Evolutionary conservation across 768 basidiomycete species (phyloP).

Genomic region (Boletus sensibilis): DNA sequence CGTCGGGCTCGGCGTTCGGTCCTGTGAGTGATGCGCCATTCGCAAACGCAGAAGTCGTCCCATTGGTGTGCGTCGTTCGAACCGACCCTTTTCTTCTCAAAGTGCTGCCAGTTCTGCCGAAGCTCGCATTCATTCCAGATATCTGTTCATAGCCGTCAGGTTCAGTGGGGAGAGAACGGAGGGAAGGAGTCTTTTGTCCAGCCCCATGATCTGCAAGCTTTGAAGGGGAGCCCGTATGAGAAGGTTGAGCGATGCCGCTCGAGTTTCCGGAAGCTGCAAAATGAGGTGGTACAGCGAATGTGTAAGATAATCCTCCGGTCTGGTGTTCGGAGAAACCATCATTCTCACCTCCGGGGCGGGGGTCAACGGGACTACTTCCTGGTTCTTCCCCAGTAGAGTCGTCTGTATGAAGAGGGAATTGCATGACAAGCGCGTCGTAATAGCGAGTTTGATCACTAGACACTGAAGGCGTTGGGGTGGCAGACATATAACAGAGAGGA

Average conservation of each 20-base stretch:
- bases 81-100: slow-evolving; percentile 23
- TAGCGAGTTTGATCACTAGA: slow-evolving; percentile 40
- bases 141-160: slow-evolving; percentile 4
- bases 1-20: slow-evolving; percentile 42
- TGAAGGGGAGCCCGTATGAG: not conserved
- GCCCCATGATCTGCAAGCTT: not conserved
- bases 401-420: slow-evolving; percentile 4
- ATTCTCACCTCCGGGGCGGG: slow-evolving; percentile 4
- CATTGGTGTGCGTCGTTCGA: slow-evolving; percentile 19
- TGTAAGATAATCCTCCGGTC: not conserved
- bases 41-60: slow-evolving; percentile 40
- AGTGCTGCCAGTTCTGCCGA: not conserved
- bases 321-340: not conserved
- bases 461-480: slow-evolving; percentile 11
- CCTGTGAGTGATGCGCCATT: slow-evolving; percentile 55
- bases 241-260: not conserved
- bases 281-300: not conserved
- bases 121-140: not conserved
- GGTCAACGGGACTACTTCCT: not conserved
- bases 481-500: slow-evolving; percentile 12
- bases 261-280: not conserved
- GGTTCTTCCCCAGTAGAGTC: not conserved
- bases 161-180: slow-evolving; percentile 26
- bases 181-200: slow-evolving; percentile 12
- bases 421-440: slow-evolving; percentile 46